Evolutionary conservation across 208 protist species (phyloP), one percentile per base, ranked within the genome.

Genomic region (Leptomonas pyrrhocoris): DNA sequence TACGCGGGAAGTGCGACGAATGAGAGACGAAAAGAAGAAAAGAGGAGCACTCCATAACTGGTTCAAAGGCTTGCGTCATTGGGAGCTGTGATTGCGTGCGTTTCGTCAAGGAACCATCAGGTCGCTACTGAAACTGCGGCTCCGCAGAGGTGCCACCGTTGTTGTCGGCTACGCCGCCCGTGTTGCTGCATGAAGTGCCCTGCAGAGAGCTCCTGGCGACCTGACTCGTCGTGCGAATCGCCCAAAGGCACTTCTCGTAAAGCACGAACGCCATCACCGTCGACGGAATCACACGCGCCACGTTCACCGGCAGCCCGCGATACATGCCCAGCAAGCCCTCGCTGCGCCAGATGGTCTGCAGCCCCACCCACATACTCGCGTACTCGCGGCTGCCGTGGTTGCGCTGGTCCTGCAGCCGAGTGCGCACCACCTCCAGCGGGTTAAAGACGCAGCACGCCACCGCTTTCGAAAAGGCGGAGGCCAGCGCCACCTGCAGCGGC

Each of bases 381-480:
- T 92, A 95, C 38, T 77, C 78, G 38, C 13, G 50, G 21, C 31
- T 72, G 40, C 79, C 75, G 21, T 74, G 64, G 63, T 90, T 93
- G 36, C 80, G 78, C 43, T 81, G 76, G 60, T 90, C 87, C 71
- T 95, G 90, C 68, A 95, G 34, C 1, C 90, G 80, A 0, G 90
- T 95, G 51, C 90, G 86, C 19, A 93, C 84, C 43, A 95, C 90
- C 57, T 95, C 90, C 23, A 95, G 74, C 18, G 90, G 90, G 65
- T 95, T 95, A 73, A 88, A 95, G 27, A 94, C 57, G 9, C 54
- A 70, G 50, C 76, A 84, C 18, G 90, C 81, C 34, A 88, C 69
- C 1, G 88, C 88, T 73, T 93, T 95, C 12, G 90, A 85, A 21
- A 92, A 23, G 16, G 69, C 87, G 2, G 88, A 92, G 13, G 84